These are phyloP conservation scores for Septoria petroselini DNA, from an alignment of 2,329 filamentous ascomycete genomes.

Conservation along the genomic window DNA sequence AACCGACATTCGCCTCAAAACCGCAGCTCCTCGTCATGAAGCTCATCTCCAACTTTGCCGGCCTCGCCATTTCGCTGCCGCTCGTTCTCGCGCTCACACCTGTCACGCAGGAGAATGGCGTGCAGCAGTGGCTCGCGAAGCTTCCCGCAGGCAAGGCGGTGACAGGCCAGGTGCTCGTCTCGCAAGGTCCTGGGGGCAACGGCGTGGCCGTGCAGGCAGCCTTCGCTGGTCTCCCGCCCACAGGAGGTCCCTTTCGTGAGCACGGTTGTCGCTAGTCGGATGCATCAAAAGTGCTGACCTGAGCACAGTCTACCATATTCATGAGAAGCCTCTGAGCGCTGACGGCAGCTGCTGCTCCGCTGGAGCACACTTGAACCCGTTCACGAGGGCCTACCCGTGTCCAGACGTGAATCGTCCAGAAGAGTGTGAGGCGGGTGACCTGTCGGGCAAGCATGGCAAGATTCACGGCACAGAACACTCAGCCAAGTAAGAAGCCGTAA, in stretches of 20 bases:
- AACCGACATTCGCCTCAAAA: not conserved
- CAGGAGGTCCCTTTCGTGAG: slow-evolving; percentile 47
- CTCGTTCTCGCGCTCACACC: slow-evolving; percentile 14
- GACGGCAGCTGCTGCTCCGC: slow-evolving; percentile 46
- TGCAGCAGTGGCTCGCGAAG: slow-evolving; percentile 17
- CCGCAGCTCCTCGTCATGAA: not conserved
- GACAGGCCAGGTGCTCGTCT: slow-evolving; percentile 21
- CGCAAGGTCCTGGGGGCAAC: slow-evolving; percentile 30
- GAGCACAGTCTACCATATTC: slow-evolving; percentile 45
- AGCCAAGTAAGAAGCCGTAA: slow-evolving; percentile 29
- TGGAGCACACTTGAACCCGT: slow-evolving; percentile 45
- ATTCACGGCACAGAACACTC: slow-evolving; percentile 36
- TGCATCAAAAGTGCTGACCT: not conserved
- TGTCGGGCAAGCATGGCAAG: slow-evolving; percentile 47
- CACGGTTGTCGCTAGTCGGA: not conserved
- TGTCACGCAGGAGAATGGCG: slow-evolving; percentile 10
- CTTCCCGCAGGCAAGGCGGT: slow-evolving; percentile 14
- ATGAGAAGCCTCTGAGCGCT: slow-evolving; percentile 42
- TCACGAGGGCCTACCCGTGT: slow-evolving; percentile 40
- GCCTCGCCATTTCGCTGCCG: not conserved
- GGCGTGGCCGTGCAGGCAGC: slow-evolving; percentile 44
- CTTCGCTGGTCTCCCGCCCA: slow-evolving; percentile 42
- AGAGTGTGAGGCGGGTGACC: slow-evolving; percentile 46
- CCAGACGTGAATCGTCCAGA: slow-evolving; percentile 41
- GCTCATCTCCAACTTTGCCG: not conserved